Conservation (phyloP, 495 filamentous ascomycete genomes). For the Clavariopsis aquatica region DNA sequence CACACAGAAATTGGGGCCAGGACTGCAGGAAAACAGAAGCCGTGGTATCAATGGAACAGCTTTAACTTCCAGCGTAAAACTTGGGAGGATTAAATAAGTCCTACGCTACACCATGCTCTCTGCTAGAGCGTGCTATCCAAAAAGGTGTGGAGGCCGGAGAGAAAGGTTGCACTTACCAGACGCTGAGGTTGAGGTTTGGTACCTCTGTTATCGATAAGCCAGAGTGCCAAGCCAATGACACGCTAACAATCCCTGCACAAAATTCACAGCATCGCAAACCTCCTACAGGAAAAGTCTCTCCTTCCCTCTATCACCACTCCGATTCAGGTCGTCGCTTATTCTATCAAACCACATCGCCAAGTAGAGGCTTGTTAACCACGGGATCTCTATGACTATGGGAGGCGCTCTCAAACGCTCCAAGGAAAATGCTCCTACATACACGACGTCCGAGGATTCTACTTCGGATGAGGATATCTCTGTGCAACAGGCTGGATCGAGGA, state of each 20-base stretch:
- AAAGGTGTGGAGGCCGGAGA: no score
- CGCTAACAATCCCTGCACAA: constrained; percentile 12
- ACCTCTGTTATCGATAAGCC: constrained; percentile 14
- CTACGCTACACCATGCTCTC: no score
- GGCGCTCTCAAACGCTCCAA: background rate
- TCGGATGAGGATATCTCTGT: constrained; percentile 12
- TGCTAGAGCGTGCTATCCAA: no score
- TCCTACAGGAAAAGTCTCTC: background rate
- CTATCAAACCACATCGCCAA: no score
- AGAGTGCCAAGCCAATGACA: background rate
- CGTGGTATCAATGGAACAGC: no score
- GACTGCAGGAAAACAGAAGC: no score
- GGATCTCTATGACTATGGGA: background rate
- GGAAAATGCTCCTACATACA: background rate
- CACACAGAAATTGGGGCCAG: no score
- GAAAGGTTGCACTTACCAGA: background rate
- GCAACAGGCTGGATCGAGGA: constrained; percentile 30
- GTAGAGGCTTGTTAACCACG: no score
- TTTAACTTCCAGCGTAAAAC: no score
- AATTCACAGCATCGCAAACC: background rate
- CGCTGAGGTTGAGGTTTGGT: background rate
- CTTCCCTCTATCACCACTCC: background rate
- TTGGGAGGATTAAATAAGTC: no score
- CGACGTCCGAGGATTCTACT: background rate
- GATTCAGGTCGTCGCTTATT: no score